phyloP scores from a whole-genome alignment of 192 early-diverging fungal genomes.

The Coemansia sp. region DNA sequence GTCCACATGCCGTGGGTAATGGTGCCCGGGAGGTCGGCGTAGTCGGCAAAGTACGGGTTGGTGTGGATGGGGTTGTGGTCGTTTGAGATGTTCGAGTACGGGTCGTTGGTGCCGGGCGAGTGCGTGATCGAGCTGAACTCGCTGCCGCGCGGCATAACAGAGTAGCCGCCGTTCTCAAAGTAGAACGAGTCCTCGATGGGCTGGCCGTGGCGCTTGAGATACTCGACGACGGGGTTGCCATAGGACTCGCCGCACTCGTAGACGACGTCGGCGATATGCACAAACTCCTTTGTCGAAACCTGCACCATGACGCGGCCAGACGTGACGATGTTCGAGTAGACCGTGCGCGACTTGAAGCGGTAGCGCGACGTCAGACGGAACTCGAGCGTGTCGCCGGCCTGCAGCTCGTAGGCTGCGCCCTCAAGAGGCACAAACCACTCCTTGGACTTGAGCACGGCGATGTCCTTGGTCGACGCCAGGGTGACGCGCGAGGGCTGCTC shows the following conservation, averaged over 20 bases:
- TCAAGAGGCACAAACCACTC: slow-evolving; percentile 69
- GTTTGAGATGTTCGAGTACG: slow-evolving; percentile 82
- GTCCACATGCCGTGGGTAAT: slow-evolving; percentile 99
- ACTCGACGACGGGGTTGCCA: slow-evolving; percentile 88
- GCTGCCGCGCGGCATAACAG: slow-evolving; percentile 80
- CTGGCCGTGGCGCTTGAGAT: slow-evolving; percentile 79
- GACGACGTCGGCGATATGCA: slow-evolving; percentile 77
- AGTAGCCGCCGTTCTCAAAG: slow-evolving; percentile 91
- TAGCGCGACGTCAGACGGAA: slow-evolving; percentile 52
- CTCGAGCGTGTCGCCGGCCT: slow-evolving; percentile 56
- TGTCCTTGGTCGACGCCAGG: slow-evolving; percentile 74
- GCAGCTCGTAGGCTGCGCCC: slow-evolving; percentile 54
- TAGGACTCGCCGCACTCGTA: slow-evolving; percentile 70
- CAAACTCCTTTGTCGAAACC: slow-evolving; percentile 76
- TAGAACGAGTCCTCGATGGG: slow-evolving; percentile 84
- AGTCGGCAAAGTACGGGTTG: slow-evolving; percentile 90
- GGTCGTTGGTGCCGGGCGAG: slow-evolving; percentile 80
- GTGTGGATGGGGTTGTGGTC: slow-evolving; percentile 97
- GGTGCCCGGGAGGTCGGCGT: slow-evolving; percentile 84
- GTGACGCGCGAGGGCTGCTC: slow-evolving; percentile 81
- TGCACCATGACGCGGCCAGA: slow-evolving; percentile 71
- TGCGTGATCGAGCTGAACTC: slow-evolving; percentile 84
- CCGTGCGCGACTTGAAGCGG: slow-evolving; percentile 49
- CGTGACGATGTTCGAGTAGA: slow-evolving; percentile 72
- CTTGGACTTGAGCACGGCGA: slow-evolving; percentile 87